Base-by-base conservation (phyloP, 169 alveolate species). In the Babesia sp. region DNA sequence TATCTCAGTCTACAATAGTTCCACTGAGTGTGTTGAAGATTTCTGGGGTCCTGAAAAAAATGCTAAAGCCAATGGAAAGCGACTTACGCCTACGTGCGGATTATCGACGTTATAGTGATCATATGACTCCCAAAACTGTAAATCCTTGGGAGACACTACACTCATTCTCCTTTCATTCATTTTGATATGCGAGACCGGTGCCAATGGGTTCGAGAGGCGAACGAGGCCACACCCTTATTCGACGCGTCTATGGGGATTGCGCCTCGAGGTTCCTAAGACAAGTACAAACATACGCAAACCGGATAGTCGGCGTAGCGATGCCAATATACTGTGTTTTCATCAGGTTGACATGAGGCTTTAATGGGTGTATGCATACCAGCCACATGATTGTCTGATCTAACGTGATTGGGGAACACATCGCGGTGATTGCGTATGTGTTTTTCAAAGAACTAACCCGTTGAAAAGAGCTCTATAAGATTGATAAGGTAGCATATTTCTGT, bases 41-140 rank as follows among this genome's bases (percentile, higher is more conserved):
- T 73, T 0, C 93, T 70, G 7, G 93, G 93, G 46, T 88, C 93
- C 93, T 88, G 41, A n/a, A 67, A 39, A 22, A 22, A 9, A 56
- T 53, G 33, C 20, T 53, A 16, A 18, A 71, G 26, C 28, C 7
- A 20, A 41, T n/a, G 28, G 11, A 31, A 0, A 42, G 7, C 41
- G 24, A 73, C 64, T 70, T 59, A 88, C 93, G 55, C 93, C 90
- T 44, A 83, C 90, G 58, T 88, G 93, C 24, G 93, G 93, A 68
- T 88, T 88, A 37, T 84, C 85, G 20, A 85, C 20, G 26, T 85
- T 84, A 48, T 75, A 46, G 55, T 75, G 88, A 55, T 88, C 93
- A 69, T 84, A 88, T 29, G 86, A 80, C 39, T 53, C 67, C 79
- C 79, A 73, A 73, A 55, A 72, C 26, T 81, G 89, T 29, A 81